Base-by-base conservation (phyloP, 805 yeast genomes). In the Barnettozyma botsteinii region DNA sequence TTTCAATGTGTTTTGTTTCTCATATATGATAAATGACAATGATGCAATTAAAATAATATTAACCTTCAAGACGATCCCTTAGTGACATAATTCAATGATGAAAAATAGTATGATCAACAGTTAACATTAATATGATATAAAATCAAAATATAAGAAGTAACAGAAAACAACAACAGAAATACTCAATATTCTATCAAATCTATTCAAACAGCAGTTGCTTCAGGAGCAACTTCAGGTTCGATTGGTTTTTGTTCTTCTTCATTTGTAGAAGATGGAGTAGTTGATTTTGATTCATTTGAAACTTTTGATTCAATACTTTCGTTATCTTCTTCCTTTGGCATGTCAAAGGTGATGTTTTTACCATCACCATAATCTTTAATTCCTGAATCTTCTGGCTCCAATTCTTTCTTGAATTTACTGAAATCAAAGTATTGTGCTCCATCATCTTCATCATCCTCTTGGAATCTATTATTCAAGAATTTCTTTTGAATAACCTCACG, bases 401-500 rank as follows among this genome's bases (percentile, higher is more conserved):
- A 24, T 13, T 42, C 46, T 21, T 32, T 36, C 36, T 40, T 62
- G 47, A 69, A 69, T 41, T 65, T 67, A 18, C 69, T 49, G 46
- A 69, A 57, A 53, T 69, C 73, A 60, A 68, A 69, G 15, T 65
- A 69, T 7, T 52, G 30, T 14, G 13, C 21, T 3, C 19, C 29
- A 6, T 36, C 43, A 10, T 40, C 43, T 22, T 40, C 43, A 7
- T 40, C 43, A 7, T 40, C 43, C 11, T 40, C 40, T 15, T 44
- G 43, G 36, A 66, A 67, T 30, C 56, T 56, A 24, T 45, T 28
- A 7, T 48, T 50, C 4, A 55, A 62, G 59, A 70, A 79, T 61
- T 76, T 73, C 62, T 75, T 74, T 61, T 75, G 65, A 35, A 85
- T 71, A 37, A 81, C 65, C 60, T 85, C 89, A 59, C 73, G 77